phyloP scores from a whole-genome alignment of 2,329 filamentous ascomycete genomes.

The Epichloe hybrida region DNA sequence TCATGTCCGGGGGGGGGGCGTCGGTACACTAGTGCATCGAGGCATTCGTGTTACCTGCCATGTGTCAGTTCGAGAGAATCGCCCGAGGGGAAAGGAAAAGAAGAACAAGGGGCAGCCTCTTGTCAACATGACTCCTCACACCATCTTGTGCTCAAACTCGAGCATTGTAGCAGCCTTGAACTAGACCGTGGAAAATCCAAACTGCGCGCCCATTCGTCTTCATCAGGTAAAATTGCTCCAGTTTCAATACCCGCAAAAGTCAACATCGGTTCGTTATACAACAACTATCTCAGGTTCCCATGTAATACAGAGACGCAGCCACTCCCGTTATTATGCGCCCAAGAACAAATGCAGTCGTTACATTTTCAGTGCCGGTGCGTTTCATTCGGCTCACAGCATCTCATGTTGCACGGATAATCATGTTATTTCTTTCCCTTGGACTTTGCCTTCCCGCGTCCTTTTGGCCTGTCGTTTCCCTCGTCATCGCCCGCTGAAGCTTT shows the following conservation, averaged over 20 bases:
- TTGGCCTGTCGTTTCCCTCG: conserved; percentile 40
- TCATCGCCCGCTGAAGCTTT: conserved; percentile 38
- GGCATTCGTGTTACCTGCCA: not conserved
- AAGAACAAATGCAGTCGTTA: not conserved
- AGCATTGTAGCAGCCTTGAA: too few relatives aligned
- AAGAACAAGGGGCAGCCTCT: not conserved
- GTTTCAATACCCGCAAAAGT: not conserved
- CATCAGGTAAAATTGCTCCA: not conserved
- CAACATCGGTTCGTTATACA: not conserved
- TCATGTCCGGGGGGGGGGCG: too few relatives aligned
- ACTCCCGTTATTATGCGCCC: not conserved
- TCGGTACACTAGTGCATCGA: not conserved
- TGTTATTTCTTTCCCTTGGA: conserved; percentile 32
- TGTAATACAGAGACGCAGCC: not conserved
- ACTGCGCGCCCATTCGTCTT: not conserved
- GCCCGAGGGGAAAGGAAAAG: not conserved
- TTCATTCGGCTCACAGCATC: conserved; percentile 1
- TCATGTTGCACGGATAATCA: not conserved
- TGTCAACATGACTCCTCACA: too few relatives aligned
- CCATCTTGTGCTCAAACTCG: too few relatives aligned
- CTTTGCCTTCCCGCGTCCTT: conserved; percentile 29
- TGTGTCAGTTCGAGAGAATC: not conserved
- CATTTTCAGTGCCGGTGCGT: not conserved
- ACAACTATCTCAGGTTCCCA: not conserved
- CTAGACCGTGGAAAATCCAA: too few relatives aligned